These are phyloP conservation scores for Noccaea caerulescens DNA, from an alignment of 345 rosid genomes.

Conservation along the genomic window DNA sequence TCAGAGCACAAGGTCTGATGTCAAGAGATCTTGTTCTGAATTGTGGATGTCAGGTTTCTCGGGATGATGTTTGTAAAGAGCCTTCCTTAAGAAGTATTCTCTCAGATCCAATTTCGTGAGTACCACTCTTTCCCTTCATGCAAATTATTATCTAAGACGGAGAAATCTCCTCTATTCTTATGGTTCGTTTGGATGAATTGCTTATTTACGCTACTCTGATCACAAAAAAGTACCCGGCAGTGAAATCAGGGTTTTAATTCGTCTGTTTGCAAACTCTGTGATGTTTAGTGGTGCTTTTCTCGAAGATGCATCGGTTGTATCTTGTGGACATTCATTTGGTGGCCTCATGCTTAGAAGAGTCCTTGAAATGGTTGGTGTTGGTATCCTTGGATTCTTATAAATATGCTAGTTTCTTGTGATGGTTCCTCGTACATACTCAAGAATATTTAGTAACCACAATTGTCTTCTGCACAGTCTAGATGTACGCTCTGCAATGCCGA, in stretches of 20 bases:
- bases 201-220: slow-evolving; percentile 4
- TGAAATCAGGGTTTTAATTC: slow-evolving; percentile 22
- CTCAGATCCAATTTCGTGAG: slow-evolving; percentile 97
- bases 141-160: neutral
- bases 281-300: slow-evolving; percentile 88
- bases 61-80: slow-evolving; percentile 64
- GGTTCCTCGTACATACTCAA: slow-evolving; percentile 26
- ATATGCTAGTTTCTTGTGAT: slow-evolving; percentile 26
- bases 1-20: slow-evolving; percentile 41
- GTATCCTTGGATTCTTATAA: slow-evolving; percentile 25
- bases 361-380: slow-evolving; percentile 67
- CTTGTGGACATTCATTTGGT: slow-evolving; percentile 99
- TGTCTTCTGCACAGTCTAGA: slow-evolving; percentile 77
- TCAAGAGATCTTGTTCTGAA: slow-evolving; percentile 43
- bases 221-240: neutral
- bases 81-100: slow-evolving; percentile 95
- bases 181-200: slow-evolving; percentile 18
- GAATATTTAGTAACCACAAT: slow-evolving; percentile 43
- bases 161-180: slow-evolving; percentile 13
- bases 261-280: slow-evolving; percentile 36
- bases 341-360: slow-evolving; percentile 94
- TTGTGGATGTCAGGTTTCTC: slow-evolving; percentile 66
- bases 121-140: slow-evolving; percentile 32
- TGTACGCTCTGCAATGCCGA: slow-evolving; percentile 88
- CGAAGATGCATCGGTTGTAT: slow-evolving; percentile 89